phyloP scores from a whole-genome alignment of 73 alveolate species.

The Tetrahymena borealis region DNA sequence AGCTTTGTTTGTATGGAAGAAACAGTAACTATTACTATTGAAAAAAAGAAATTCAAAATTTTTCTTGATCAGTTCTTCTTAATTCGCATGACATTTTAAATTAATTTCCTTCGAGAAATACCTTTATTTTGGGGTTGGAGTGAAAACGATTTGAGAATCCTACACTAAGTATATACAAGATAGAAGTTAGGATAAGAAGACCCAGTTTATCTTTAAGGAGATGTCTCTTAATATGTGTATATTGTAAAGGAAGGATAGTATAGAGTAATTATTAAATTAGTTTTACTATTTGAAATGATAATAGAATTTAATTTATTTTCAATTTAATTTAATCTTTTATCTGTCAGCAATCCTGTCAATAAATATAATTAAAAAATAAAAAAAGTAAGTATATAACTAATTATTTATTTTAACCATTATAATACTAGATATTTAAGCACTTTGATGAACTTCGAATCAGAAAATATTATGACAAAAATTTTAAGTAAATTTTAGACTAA shows the following conservation, averaged over 20 bases:
- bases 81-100: neutral
- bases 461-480: neutral
- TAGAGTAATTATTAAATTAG: neutral
- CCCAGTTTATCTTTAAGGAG: neutral
- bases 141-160: neutral
- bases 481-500: neutral
- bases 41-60: neutral
- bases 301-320: no score
- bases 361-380: no score
- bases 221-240: neutral
- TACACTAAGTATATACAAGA: neutral
- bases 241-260: neutral
- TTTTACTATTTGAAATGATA: no score
- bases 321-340: no score
- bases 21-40: neutral
- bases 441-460: neutral
- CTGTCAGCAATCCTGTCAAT: no score
- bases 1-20: neutral
- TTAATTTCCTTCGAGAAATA: neutral
- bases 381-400: neutral
- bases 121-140: constrained; percentile 1
- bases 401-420: neutral
- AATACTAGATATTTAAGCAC: neutral
- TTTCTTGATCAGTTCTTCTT: neutral
- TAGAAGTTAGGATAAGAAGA: neutral